A percentile compares a stretch with the other conserved stretches of the same genome.
These are phyloP conservation scores for Vigna unguiculata DNA, from an alignment of 306 rosid genomes.

Conservation along the genomic window DNA sequence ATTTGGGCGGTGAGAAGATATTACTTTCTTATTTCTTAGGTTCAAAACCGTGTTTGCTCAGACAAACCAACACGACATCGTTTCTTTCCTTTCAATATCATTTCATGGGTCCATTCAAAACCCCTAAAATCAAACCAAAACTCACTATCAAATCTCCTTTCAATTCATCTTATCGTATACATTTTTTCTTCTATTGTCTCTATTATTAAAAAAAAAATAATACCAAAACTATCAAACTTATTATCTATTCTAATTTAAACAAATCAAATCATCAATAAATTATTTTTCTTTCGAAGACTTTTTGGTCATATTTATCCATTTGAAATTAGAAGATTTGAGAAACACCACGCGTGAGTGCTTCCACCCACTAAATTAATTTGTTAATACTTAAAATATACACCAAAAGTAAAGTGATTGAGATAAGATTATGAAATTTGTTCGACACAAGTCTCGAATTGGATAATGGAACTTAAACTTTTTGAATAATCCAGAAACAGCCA, in stretches of 20 bases:
- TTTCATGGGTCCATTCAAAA: neutral
- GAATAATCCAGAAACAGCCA: neutral
- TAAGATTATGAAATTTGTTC: neutral
- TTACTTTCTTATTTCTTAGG: neutral
- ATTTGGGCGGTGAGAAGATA: conserved; percentile 29
- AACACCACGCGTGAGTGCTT: neutral
- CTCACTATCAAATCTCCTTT: neutral
- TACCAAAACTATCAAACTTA: neutral
- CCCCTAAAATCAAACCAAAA: neutral
- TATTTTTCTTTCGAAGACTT: neutral
- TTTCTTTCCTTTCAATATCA: neutral
- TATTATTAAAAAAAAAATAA: neutral
- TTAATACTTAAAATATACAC: neutral
- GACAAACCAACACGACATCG: neutral
- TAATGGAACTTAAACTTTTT: neutral
- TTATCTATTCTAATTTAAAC: no score
- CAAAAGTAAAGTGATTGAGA: neutral
- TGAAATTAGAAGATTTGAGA: neutral
- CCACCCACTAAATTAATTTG: no score
- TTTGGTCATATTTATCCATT: neutral
- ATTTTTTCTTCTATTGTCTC: neutral
- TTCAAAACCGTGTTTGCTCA: conserved; percentile 7
- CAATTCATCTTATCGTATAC: neutral
- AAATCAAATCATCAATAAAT: neutral
- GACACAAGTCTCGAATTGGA: neutral